Evolutionary conservation across 106 monocot species (phyloP), one percentile per base, ranked within the genome.

Genomic region (Alisma plantagoaquatica): DNA sequence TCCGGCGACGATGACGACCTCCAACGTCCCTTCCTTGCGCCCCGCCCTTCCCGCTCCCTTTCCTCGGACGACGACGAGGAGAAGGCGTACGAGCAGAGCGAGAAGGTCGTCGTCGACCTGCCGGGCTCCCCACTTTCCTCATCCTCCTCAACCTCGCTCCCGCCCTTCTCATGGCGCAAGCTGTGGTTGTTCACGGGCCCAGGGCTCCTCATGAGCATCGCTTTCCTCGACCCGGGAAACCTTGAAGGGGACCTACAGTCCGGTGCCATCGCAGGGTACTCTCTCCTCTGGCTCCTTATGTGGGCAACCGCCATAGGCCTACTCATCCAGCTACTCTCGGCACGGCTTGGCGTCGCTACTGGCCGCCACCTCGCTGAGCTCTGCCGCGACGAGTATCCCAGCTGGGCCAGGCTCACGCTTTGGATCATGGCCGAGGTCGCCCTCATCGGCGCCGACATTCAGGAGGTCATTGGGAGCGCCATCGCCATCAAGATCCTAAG

Each of bases 381-480:
- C 10, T 84, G 83, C 67, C 41, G 78, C 16, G 83, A 78, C 23
- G 78, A 84, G 64, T 78, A 84, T 49, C 74, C 73, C 30, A 17
- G 61, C 11, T 84, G 83, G 83, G 68, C 78, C 9, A 23, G 63
- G 10, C 16, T 68, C 25, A 49, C 68, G 19, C 75, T 84, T 23
- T 84, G 83, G 83, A 26, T 68, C 17, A 84, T 84, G 83, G 75
- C 83, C 26, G 83, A 84, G 71, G 25, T 75, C 21, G 83, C 83
- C 1, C 55, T 84, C 12, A 78, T 84, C 38, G 83, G 83, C 16
- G 78, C 83, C 48, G 83, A 84, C 25, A 84, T 84, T 33, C 83
- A 84, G 75, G 83, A 84, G 61, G 83, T 84, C 32, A 84, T 84
- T 26, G 83, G 83, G 29, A 84, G 83, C 41, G 78, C 83, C 12